phyloP scores from a whole-genome alignment of 2,329 filamentous ascomycete genomes.

The Daldinia eschscholtzii region DNA sequence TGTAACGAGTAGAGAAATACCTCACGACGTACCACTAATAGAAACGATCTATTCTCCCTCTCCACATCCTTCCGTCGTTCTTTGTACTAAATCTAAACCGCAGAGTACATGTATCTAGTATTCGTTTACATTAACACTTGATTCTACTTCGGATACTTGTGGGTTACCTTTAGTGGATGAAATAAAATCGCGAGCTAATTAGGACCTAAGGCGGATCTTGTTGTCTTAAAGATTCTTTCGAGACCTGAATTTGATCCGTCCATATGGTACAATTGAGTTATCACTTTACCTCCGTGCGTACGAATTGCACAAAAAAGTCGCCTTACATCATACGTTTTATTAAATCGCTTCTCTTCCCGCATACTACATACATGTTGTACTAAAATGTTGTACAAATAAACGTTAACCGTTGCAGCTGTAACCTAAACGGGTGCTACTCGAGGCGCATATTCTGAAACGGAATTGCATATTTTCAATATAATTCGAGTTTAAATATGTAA shows the following conservation, averaged over 20 bases:
- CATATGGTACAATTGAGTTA: background rate
- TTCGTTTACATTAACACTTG: background rate
- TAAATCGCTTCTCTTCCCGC: slow-evolving; percentile 3
- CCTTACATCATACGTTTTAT: slow-evolving; percentile 3
- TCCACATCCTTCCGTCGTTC: slow-evolving; percentile 24
- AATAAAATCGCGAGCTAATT: background rate
- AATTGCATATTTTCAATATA: slow-evolving; percentile 29
- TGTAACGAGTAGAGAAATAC: background rate
- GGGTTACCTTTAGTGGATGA: background rate
- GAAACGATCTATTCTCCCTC: slow-evolving; percentile 11
- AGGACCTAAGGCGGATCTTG: background rate
- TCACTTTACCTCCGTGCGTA: background rate
- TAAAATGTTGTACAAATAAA: slow-evolving; percentile 20
- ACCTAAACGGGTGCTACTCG: slow-evolving; percentile 16
- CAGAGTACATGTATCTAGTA: background rate
- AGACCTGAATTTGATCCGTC: background rate
- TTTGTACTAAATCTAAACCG: slow-evolving; percentile 7
- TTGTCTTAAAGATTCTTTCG: background rate
- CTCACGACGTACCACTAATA: slow-evolving; percentile 6
- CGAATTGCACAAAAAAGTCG: background rate
- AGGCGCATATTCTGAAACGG: slow-evolving; percentile 42
- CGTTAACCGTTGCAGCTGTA: slow-evolving; percentile 26
- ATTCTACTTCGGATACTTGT: background rate
- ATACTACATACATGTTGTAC: slow-evolving; percentile 11
- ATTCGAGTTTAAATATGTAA: slow-evolving; percentile 8